A percentile compares a stretch with the other conserved stretches of the same genome.
phyloP scores from a whole-genome alignment of 345 rosid genomes.

The Laguncularia racemosa region DNA sequence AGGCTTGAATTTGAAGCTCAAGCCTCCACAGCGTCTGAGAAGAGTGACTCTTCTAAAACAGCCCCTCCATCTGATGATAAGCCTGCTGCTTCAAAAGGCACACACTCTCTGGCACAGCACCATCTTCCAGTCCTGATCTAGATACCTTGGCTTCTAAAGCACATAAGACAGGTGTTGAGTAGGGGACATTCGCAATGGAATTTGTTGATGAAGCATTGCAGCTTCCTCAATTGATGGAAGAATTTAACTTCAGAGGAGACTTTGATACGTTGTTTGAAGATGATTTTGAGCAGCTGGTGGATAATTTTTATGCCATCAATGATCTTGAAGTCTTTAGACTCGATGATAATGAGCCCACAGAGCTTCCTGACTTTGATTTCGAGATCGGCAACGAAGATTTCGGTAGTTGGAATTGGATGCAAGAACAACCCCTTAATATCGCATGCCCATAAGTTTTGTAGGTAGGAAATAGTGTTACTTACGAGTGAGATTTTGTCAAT shows the following conservation, averaged over 20 bases:
- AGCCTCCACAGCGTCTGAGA: neutral
- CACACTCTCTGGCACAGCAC: conserved; percentile 46
- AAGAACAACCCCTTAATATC: conserved; percentile 26
- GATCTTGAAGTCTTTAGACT: conserved; percentile 47
- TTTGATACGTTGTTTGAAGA: conserved; percentile 30
- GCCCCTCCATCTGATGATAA: too few species aligned
- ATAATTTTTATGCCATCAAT: conserved; percentile 50
- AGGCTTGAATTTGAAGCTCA: conserved; percentile 50
- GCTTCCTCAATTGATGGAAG: conserved; percentile 20
- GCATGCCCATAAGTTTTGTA: conserved; percentile 85
- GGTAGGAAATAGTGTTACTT: conserved; percentile 24
- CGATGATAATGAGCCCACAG: conserved; percentile 34
- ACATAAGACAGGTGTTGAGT: conserved; percentile 11
- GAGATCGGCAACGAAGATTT: conserved; percentile 40
- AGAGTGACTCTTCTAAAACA: conserved; percentile 5
- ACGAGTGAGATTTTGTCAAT: conserved; percentile 17
- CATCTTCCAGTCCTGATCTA: conserved; percentile 36
- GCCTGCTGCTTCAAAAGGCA: conserved; percentile 26
- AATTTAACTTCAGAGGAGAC: conserved; percentile 34
- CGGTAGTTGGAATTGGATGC: conserved; percentile 9
- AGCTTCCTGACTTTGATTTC: conserved; percentile 69
- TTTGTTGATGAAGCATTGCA: conserved; percentile 34
- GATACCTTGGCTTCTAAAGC: conserved; percentile 35
- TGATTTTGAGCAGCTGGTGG: conserved; percentile 37
- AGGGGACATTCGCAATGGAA: conserved; percentile 34